Base-by-base conservation (phyloP, 345 rosid genomes). In the Cochlearia excelsa region DNA sequence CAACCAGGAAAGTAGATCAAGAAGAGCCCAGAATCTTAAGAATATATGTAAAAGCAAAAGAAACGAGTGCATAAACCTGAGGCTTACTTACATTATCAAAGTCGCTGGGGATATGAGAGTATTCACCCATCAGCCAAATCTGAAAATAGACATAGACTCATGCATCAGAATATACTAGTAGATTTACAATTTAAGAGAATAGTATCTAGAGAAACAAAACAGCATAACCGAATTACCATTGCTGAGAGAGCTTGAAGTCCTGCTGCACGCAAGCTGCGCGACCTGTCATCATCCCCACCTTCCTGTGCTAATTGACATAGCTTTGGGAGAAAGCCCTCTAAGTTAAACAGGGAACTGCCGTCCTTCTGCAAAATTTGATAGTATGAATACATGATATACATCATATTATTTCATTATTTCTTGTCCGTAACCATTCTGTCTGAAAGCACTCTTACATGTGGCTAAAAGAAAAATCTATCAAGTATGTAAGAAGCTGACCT, bases 181-280 rank as follows among this genome's bases (percentile, higher is more conserved):
- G 35, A 49, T 37, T 50, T 16, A 34, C 34, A 55, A 48, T 16
- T 33, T 35, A 54, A 43, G 39, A 56, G 34, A 46, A 62, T 11
- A 34, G 27, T 46, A 51, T 46, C 44, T 30, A 33, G 58, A 37
- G 46, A 51, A 29, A 53, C 35, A 27, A 34, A 55, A 33, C 31
- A 66, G 6, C 57, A 16, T 11, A 16, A 16, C 23, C 23, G 23
- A 16, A 66, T 6, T 85, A 94, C 99, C 97, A 90, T 77, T 46
- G 96, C 78, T 73, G 97, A 84, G 73, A 94, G 96, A 46, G 97
- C 81, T 69, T 84, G 97, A 67, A 94, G 76, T 53, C 84, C 90
- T 26, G 96, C 83, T 38, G 95, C 74, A 43, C 90, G 82, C 56
- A 83, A 70, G 56, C 50, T 75, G 40, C 62, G 72, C 23, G 77